Percentiles rank a stretch among this genome's conserved stretches.
phyloP scores from a whole-genome alignment of 768 basidiomycete species.

The Kockovaella imperatae region DNA sequence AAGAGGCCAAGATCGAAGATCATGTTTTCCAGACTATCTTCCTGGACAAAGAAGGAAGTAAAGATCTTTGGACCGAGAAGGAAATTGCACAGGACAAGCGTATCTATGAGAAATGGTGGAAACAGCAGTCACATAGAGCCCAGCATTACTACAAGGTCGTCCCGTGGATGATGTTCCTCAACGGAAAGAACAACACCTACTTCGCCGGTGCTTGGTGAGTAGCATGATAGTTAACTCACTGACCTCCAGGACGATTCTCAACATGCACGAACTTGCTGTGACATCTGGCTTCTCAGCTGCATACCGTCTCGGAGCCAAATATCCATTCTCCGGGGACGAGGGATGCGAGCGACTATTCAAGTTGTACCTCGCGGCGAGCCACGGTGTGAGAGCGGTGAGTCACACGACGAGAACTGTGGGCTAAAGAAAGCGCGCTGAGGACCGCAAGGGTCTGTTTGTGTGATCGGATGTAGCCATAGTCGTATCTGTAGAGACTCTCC shows the following conservation, averaged over 20 bases:
- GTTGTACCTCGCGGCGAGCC: background rate
- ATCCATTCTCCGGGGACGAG: background rate
- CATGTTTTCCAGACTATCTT: slow-evolving; percentile 5
- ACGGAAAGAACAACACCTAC: slow-evolving; percentile 27
- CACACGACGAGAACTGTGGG: background rate
- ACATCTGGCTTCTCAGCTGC: slow-evolving; percentile 15
- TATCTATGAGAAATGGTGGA: slow-evolving; percentile 4
- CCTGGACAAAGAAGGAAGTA: slow-evolving; percentile 1
- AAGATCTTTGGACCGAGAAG: background rate
- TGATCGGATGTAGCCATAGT: no score
- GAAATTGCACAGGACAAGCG: background rate
- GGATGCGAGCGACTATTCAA: background rate
- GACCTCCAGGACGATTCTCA: slow-evolving; percentile 44
- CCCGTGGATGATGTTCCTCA: slow-evolving; percentile 39
- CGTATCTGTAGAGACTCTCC: no score
- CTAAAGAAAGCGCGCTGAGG: background rate
- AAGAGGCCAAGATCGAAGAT: background rate
- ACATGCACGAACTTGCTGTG: slow-evolving; percentile 37
- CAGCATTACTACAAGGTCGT: slow-evolving; percentile 22
- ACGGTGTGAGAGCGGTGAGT: background rate
- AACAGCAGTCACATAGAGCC: background rate
- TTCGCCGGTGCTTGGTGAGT: slow-evolving; percentile 40
- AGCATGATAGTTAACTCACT: no score
- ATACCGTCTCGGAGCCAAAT: background rate
- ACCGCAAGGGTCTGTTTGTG: background rate